Evolutionary conservation across 371 early-diverging fungal genomes (phyloP).

Genomic region (Capillidium heterosporum): DNA sequence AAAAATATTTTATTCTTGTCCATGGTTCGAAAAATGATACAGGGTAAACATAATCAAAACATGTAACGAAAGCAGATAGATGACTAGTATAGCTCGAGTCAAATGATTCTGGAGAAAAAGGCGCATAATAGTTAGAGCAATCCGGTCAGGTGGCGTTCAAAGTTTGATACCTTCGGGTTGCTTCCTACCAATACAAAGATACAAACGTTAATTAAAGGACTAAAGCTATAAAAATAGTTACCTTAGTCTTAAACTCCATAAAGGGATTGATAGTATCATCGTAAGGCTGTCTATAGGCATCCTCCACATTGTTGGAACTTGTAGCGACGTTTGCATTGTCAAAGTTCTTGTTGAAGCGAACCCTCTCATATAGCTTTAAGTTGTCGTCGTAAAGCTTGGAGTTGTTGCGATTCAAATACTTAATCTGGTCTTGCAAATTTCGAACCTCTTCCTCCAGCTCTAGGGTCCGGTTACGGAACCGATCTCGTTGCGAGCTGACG

Average conservation of each 20-base stretch:
- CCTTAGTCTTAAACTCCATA: constrained; percentile 54
- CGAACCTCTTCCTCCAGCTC: constrained; percentile 63
- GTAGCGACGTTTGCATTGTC: not conserved
- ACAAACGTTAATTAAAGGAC: not conserved
- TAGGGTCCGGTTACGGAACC: constrained; percentile 64
- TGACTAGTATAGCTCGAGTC: not conserved
- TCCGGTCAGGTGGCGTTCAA: not conserved
- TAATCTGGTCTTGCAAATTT: constrained; percentile 26
- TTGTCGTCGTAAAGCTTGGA: constrained; percentile 58
- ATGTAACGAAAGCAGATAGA: not conserved
- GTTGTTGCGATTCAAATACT: constrained; percentile 43
- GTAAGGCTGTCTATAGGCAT: constrained; percentile 37
- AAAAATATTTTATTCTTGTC: no score
- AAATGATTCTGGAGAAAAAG: not conserved
- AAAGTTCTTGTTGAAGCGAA: constrained; percentile 52
- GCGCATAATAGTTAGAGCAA: not conserved
- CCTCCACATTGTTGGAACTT: constrained; percentile 3
- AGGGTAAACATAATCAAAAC: not conserved
- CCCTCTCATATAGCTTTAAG: constrained; percentile 65
- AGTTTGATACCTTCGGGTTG: not conserved
- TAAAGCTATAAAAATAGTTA: constrained; percentile 7
- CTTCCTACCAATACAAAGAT: not conserved
- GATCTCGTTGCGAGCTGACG: constrained; percentile 72
- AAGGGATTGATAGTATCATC: constrained; percentile 82
- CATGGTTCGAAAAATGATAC: not conserved